Percentiles rank a stretch among this genome's conserved stretches.
phyloP scores from a whole-genome alignment of 2,329 filamentous ascomycete genomes.

The Alternaria infectoria region DNA sequence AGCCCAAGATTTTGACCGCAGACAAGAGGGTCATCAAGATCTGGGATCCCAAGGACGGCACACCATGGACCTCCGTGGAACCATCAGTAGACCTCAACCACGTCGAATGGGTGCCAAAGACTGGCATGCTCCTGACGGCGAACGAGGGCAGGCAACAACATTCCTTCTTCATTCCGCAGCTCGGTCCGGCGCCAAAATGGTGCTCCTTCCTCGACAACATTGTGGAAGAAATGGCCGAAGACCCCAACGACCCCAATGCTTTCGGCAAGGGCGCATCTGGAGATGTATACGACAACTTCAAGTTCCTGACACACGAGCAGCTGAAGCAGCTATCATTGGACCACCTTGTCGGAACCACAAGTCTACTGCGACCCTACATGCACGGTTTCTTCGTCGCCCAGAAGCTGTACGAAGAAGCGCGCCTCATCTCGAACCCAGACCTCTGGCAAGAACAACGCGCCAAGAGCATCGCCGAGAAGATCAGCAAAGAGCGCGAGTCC shows the following conservation, averaged over 20 bases:
- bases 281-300: constrained; percentile 98
- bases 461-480: constrained; percentile 91
- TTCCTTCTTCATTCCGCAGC: constrained; percentile 90
- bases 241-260: constrained; percentile 67
- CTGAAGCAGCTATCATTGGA: constrained; percentile 83
- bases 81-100: constrained; percentile 94
- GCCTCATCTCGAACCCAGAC: constrained; percentile 91
- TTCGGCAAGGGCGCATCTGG: constrained; percentile 64
- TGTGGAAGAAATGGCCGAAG: constrained; percentile 97
- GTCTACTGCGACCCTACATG: constrained; percentile 93
- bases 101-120: constrained; percentile 89
- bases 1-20: constrained; percentile 82
- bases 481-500: constrained; percentile 95
- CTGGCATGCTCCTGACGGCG: constrained; percentile 93
- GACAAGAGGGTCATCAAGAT: constrained; percentile 98
- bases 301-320: constrained; percentile 91
- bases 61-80: constrained; percentile 94
- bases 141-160: constrained; percentile 97
- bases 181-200: constrained; percentile 93
- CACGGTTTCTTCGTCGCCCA: constrained; percentile 98
- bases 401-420: constrained; percentile 92
- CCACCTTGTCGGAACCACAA: constrained; percentile 89
- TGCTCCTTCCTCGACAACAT: constrained; percentile 96
- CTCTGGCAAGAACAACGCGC: constrained; percentile 90
- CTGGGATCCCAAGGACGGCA: constrained; percentile 83